phyloP scores from a whole-genome alignment of 1,284 basidiomycete species.

The Marasmius sp. region DNA sequence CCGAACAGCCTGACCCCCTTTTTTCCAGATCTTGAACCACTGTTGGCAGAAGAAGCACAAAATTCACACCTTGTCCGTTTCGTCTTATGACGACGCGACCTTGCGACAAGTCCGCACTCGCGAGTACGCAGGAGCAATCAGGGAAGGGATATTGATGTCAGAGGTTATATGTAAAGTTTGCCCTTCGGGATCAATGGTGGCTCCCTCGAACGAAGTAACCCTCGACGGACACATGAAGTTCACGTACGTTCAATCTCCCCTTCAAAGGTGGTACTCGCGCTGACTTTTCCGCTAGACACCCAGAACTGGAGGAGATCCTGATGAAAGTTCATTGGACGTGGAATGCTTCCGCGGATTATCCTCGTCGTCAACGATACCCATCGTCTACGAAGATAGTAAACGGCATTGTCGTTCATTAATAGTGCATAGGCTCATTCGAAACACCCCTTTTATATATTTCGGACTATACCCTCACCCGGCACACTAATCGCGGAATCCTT shows the following conservation, averaged over 20 bases:
- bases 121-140: too few species aligned
- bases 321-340: not conserved
- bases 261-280: not conserved
- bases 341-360: not conserved
- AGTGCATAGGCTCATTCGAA: too few species aligned
- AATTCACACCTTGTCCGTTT: not conserved
- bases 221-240: not conserved
- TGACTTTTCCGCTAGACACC: not conserved
- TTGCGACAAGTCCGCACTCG: not conserved
- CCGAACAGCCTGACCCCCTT: not conserved
- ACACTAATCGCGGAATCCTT: too few species aligned
- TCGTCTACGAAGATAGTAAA: too few species aligned
- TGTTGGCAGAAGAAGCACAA: not conserved
- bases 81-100: not conserved
- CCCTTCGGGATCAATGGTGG: not conserved
- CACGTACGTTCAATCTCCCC: not conserved
- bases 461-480: too few species aligned
- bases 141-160: not conserved
- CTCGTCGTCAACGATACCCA: too few species aligned
- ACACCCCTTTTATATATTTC: too few species aligned
- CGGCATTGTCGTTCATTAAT: too few species aligned
- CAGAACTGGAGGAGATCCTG: not conserved
- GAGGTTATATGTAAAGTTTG: not conserved
- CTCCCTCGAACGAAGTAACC: not conserved
- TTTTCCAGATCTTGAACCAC: not conserved